Base-by-base conservation (phyloP, 139 green algal genomes). In the Volvox reticuliferus region DNA sequence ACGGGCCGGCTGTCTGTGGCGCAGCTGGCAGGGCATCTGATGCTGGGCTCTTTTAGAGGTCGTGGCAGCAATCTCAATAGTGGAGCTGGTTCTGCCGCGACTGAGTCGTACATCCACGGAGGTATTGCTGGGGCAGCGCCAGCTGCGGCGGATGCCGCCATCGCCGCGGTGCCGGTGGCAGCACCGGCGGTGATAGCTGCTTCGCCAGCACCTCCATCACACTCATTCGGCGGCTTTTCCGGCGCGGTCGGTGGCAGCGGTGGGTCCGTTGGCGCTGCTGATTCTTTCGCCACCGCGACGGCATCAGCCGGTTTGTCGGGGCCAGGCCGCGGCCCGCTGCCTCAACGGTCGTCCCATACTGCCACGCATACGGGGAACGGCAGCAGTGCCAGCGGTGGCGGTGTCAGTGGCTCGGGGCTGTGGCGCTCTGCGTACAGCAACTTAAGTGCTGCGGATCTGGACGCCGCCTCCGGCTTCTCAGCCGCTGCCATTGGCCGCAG, bases 351-450 rank as follows among this genome's bases (percentile, higher is more conserved):
- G 16, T 30, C 71, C 13, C 71, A 20, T 5, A 79, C 71, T 20
- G 6, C 71, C 14, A 79, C 71, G 28, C 26, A 20, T 9, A 21
- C 71, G 26, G 71, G 71, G 2, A n/a, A 33, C 21, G 28, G 21
- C 20, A 30, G 71, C 71, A 20, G 2, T 79, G 71, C 21, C 16
- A 20, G 18, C 28, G 26, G 26, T 30, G 71, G 71, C 71, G 28
- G 71, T 79, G 71, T n/a, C 2, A 30, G 26, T 30, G 71, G 71
- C 71, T n/a, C 14, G 2, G 71, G 71, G 26, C 71, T 20, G 2
- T 79, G 71, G 71, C 71, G 71, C 20, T 36, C 71, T 18, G 71
- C 71, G 14, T 79, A 79, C 71, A 79, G 71, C 71, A 79, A 79
- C 71, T 30, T 79, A 1, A 79, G 26, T 2, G 71, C 22, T 32